phyloP scores from a whole-genome alignment of 2,329 filamentous ascomycete genomes.

The Nigrograna mackinnonii region DNA sequence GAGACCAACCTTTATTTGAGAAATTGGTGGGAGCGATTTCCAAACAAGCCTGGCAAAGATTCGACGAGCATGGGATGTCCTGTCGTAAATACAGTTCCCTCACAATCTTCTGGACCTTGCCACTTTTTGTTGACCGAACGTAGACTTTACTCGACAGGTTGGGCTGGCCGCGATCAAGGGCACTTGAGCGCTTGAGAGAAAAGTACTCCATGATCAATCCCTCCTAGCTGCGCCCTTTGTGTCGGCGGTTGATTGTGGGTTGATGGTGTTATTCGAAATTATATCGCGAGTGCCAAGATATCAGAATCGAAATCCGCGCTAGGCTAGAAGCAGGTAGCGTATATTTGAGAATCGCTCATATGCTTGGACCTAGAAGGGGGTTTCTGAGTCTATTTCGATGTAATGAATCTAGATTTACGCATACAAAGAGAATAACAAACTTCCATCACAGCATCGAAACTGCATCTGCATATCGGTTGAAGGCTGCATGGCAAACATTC shows the following conservation, averaged over 20 bases:
- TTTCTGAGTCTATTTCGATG: too few relatives aligned
- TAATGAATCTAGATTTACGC: too few relatives aligned
- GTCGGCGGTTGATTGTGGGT: too few relatives aligned
- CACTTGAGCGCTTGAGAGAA: conserved; percentile 63
- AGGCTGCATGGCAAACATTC: too few relatives aligned
- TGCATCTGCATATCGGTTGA: too few relatives aligned
- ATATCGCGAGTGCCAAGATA: conserved; percentile 34
- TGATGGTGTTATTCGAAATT: conserved; percentile 27
- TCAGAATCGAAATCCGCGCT: too few relatives aligned
- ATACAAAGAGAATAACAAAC: too few relatives aligned
- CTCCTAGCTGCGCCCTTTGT: too few relatives aligned
- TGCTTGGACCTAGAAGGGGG: too few relatives aligned
- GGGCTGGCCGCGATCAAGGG: conserved; percentile 59
- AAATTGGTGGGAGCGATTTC: conserved; percentile 78
- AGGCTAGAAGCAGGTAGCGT: too few relatives aligned
- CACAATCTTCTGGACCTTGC: conserved; percentile 98
- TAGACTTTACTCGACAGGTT: conserved; percentile 96
- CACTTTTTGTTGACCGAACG: conserved; percentile 89
- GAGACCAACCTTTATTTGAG: conserved; percentile 67
- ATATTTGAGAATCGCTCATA: too few relatives aligned
- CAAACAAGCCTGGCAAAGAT: conserved; percentile 78
- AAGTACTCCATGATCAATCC: conserved; percentile 36
- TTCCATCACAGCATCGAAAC: too few relatives aligned
- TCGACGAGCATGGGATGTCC: conserved; percentile 96
- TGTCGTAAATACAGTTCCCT: conserved; percentile 93